phyloP scores from a whole-genome alignment of 108 stramenopile genomes.

The Asterionellopsis glacialis region DNA sequence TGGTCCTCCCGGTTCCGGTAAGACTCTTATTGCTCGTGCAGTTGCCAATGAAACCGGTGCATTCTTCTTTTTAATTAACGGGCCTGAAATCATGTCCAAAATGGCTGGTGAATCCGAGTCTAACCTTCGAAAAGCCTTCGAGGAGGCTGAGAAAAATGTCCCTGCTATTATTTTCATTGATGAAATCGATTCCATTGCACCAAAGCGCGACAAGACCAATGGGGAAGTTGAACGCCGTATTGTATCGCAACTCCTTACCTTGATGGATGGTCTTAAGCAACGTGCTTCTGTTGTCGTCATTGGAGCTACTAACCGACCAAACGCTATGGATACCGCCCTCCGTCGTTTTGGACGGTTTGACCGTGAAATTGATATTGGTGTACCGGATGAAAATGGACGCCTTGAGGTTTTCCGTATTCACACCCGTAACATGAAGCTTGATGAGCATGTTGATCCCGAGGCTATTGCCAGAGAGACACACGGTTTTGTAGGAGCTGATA shows the following conservation, averaged over 20 bases:
- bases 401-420: conserved; percentile 99
- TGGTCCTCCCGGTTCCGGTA: conserved; percentile 99
- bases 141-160: conserved; percentile 99
- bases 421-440: conserved; percentile 99
- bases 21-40: conserved; percentile 98
- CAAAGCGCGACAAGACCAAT: conserved; percentile 99
- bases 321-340: conserved; percentile 93
- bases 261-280: conserved; percentile 99
- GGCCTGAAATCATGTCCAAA: conserved; percentile 99
- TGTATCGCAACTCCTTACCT: conserved; percentile 96
- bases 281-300: conserved; percentile 96
- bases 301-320: conserved; percentile 97
- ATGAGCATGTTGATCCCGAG: conserved; percentile 98
- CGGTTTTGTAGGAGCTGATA: conserved; percentile 99
- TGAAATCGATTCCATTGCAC: conserved; percentile 99
- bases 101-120: conserved; percentile 99
- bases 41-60: conserved; percentile 99
- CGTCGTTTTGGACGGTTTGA: conserved; percentile 99
- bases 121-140: conserved; percentile 97
- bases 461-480: conserved; percentile 96
- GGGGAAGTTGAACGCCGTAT: conserved; percentile 99
- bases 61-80: conserved; percentile 99
- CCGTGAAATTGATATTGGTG: conserved; percentile 99
- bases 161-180: conserved; percentile 99
- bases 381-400: conserved; percentile 99